phyloP scores from a whole-genome alignment of 2,329 filamentous ascomycete genomes.

The Fulvia fulva region DNA sequence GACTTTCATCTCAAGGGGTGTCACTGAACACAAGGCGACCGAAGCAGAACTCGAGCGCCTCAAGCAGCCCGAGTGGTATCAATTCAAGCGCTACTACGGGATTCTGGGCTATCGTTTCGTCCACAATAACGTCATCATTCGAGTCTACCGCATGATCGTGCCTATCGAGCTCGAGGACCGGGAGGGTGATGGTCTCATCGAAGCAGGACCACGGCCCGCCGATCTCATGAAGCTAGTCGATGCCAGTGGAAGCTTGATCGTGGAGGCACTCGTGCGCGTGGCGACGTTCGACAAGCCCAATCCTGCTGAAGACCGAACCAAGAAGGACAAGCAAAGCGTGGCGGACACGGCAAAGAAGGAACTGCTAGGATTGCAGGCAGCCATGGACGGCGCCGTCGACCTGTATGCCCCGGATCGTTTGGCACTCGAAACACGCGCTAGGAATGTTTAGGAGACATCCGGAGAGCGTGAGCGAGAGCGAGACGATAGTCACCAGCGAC shows the following conservation, averaged over 20 bases:
- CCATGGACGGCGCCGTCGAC: conserved; percentile 55
- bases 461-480: not conserved
- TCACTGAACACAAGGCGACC: conserved; percentile 46
- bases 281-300: not conserved
- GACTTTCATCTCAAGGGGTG: conserved; percentile 51
- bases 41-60: conserved; percentile 40
- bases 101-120: conserved; percentile 56
- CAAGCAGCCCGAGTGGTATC: conserved; percentile 18
- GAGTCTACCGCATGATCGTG: conserved; percentile 35
- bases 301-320: conserved; percentile 48
- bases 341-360: conserved; percentile 54
- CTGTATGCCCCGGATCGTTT: conserved; percentile 56
- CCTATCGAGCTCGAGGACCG: conserved; percentile 8
- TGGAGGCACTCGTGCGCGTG: conserved; percentile 56
- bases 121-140: conserved; percentile 54
- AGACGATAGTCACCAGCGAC: too few species aligned
- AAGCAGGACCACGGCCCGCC: conserved; percentile 37
- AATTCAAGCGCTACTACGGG: conserved; percentile 49
- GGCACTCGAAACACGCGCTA: conserved; percentile 57
- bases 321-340: conserved; percentile 42
- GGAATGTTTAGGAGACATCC: conserved; percentile 6
- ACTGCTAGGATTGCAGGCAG: conserved; percentile 51
- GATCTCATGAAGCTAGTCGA: conserved; percentile 50
- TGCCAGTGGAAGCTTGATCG: conserved; percentile 53
- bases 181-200: conserved; percentile 25